Percentiles rank a stretch among this genome's conserved stretches.
phyloP scores from a whole-genome alignment of 345 rosid genomes.

The Luvunga scandens region DNA sequence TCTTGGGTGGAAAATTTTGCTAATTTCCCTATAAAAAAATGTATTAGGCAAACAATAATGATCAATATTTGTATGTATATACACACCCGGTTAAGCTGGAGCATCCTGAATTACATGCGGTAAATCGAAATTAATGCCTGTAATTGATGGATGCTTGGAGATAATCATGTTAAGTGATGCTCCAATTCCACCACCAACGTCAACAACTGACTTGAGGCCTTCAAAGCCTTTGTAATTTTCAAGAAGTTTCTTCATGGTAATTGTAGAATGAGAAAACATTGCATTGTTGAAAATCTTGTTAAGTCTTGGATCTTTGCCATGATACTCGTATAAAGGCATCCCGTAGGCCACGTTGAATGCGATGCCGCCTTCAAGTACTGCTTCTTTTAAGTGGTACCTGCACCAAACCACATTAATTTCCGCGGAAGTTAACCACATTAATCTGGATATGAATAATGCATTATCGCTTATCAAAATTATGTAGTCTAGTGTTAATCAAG shows the following conservation, averaged over 20 bases:
- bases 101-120: background rate
- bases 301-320: background rate
- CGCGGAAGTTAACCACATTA: too few relatives aligned
- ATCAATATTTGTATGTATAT: too few relatives aligned
- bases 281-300: background rate
- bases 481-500: too few relatives aligned
- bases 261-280: background rate
- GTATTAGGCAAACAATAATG: background rate
- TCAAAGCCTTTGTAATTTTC: background rate
- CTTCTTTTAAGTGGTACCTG: background rate
- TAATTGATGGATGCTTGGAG: background rate
- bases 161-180: background rate
- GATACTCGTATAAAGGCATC: background rate
- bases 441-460: too few relatives aligned
- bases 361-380: background rate
- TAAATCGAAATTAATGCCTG: background rate
- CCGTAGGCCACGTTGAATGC: background rate
- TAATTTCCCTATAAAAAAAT: too few relatives aligned
- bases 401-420: background rate
- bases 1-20: too few relatives aligned
- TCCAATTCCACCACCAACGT: background rate
- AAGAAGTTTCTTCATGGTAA: background rate
- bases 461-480: too few relatives aligned
- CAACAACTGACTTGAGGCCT: background rate
- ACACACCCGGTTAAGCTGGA: background rate